Conservation (phyloP, 495 filamentous ascomycete species). For the Neurospora hispaniola region DNA sequence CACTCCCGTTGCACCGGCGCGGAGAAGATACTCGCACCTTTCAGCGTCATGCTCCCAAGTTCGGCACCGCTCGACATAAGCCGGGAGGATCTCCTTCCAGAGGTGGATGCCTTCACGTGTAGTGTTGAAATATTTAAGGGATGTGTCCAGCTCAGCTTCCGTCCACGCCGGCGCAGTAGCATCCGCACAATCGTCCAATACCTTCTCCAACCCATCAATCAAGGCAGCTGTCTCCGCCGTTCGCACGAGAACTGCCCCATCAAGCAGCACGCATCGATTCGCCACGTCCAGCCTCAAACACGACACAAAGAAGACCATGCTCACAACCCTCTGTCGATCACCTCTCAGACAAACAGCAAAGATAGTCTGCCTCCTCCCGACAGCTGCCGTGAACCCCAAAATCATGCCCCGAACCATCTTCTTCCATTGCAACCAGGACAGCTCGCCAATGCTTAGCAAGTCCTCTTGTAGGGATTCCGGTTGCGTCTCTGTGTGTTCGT, state of each 20-base stretch:
- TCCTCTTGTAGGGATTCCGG: not conserved
- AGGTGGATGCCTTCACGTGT: slow-evolving; percentile 7
- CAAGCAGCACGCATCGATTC: not conserved
- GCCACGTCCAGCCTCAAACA: not conserved
- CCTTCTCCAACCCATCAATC: not conserved
- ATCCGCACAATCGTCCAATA: not conserved
- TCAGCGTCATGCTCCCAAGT: slow-evolving; percentile 35
- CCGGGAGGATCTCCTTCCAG: slow-evolving; percentile 41
- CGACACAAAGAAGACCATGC: not conserved
- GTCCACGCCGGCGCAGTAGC: not conserved
- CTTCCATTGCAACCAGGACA: not conserved
- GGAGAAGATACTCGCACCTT: slow-evolving; percentile 35
- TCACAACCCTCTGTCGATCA: not conserved
- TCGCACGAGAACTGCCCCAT: not conserved
- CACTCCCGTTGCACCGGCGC: slow-evolving; percentile 1
- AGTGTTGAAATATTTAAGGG: not conserved
- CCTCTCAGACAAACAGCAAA: not conserved
- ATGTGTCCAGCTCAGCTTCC: not conserved
- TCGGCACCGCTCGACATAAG: slow-evolving; percentile 43
- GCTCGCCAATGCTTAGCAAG: not conserved
- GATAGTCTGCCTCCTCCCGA: not conserved
- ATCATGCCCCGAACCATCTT: not conserved
- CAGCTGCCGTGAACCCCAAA: not conserved
- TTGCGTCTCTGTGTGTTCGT: not conserved
- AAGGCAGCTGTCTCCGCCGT: not conserved